Evolutionary conservation across 2,329 filamentous ascomycete genomes (phyloP), one percentile per base, ranked within the genome.

Genomic region (Fusarium multiceps): DNA sequence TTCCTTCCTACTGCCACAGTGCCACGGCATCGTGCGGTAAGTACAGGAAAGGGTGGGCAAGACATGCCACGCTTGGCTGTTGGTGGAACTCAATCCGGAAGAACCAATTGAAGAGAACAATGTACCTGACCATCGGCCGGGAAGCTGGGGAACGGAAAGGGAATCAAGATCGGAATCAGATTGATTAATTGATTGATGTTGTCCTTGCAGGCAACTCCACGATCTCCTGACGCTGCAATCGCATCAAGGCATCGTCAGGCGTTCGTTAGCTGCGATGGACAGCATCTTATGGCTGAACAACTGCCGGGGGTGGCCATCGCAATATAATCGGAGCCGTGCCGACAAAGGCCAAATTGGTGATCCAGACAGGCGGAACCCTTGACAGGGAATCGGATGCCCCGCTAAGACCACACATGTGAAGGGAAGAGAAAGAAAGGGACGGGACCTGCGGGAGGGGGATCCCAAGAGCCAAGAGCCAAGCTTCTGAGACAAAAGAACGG

Each of bases 371-470:
- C 54, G 68, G 68, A 55, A 56, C 63, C 49, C 48, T 58, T 43
- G 50, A 60, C 68, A 72, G 42, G 64, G 60, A 69, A 72, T 71
- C 68, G 68, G 63, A 48, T 41, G 58, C 67, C 41, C 49, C 57
- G 37, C 45, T 42, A 67, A 59, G 48, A 30, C 20, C 43, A 34
- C 42, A 60, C 41, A 50, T 59, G 49, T 47, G 34, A 28, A 20
- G 37, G 34, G 34, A 37, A 37, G 34, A 37, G 28, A 30, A 41
- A 34, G 41, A 51, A 54, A 25, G 27, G 23, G 30, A 54, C 32
- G 49, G 63, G 58, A 50, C 34, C 42, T 47, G 54, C 32, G 48
- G 61, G 53, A 55, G 34, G 32, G 27, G 21, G 23, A 37, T 37
- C 34, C 32, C 16, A 37, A 51, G 49, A 51, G 32, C 23, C 49